Conservation (phyloP, 257 asterid genomes). For the Solanum virginianum region DNA sequence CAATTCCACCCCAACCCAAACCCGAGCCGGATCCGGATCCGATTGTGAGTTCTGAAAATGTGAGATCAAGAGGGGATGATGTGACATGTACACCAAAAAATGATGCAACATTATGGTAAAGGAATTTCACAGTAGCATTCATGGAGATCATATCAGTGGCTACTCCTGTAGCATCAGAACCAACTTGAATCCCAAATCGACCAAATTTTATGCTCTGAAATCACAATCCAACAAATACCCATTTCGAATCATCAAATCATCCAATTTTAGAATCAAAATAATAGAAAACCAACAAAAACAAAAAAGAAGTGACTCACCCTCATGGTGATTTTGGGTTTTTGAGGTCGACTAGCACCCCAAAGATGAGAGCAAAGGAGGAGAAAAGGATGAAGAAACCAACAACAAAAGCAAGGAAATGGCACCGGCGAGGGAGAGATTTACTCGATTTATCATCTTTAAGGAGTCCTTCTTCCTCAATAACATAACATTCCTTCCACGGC, state of each 20-base stretch:
- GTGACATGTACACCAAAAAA: slow-evolving; percentile 85
- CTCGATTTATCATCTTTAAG: slow-evolving; percentile 48
- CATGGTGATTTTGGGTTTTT: slow-evolving; percentile 67
- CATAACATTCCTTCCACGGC: slow-evolving; percentile 62
- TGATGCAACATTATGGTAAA: slow-evolving; percentile 57
- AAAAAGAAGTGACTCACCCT: slow-evolving; percentile 22
- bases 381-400: slow-evolving; percentile 60
- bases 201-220: slow-evolving; percentile 71
- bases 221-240: background rate
- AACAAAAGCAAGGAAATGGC: slow-evolving; percentile 52
- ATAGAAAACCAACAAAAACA: background rate
- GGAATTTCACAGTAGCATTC: slow-evolving; percentile 61
- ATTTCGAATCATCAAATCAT: background rate
- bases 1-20: no score
- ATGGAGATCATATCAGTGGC: slow-evolving; percentile 66
- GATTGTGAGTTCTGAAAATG: slow-evolving; percentile 43
- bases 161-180: slow-evolving; percentile 69
- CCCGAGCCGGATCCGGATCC: slow-evolving; percentile 28
- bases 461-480: slow-evolving; percentile 83
- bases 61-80: slow-evolving; percentile 59
- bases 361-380: slow-evolving; percentile 57
- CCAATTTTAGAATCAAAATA: background rate
- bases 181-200: slow-evolving; percentile 60
- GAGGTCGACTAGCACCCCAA: slow-evolving; percentile 89
- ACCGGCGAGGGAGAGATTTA: slow-evolving; percentile 51